Conservation (phyloP, 169 alveolate species). For the Eimeria falciformis region DNA sequence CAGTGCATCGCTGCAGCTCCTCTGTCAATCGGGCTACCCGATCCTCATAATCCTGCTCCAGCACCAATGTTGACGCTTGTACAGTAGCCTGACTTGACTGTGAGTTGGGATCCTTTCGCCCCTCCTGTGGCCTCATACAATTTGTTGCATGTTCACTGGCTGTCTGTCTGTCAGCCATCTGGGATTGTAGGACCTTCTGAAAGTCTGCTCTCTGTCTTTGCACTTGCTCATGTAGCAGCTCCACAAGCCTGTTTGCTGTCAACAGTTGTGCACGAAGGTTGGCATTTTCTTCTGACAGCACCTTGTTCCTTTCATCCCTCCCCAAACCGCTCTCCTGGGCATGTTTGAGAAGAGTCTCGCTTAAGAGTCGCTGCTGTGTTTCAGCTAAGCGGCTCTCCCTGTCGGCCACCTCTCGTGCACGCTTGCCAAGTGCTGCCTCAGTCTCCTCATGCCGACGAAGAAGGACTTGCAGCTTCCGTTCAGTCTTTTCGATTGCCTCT, state of each 20-base stretch:
- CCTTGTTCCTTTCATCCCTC: not conserved
- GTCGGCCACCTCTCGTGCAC: not conserved
- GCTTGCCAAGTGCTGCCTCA: constrained; percentile 29
- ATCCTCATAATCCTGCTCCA: constrained; percentile 43
- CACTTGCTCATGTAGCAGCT: constrained; percentile 12
- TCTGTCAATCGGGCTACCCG: constrained; percentile 56
- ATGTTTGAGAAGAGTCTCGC: not conserved
- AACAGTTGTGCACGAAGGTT: constrained; percentile 25
- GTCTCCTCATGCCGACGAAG: constrained; percentile 1
- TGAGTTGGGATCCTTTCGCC: not conserved
- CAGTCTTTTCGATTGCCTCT: not conserved
- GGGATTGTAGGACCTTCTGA: not conserved
- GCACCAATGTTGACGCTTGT: not conserved
- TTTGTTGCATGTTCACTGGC: not conserved
- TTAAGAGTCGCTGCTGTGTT: not conserved
- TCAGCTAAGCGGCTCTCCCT: constrained; percentile 37
- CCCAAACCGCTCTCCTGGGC: not conserved
- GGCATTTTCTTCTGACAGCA: constrained; percentile 16
- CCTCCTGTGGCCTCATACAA: not conserved
- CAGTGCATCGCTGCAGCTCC: constrained; percentile 62
- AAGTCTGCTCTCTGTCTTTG: not conserved
- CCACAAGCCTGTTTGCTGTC: not conserved
- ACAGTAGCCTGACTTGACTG: not conserved
- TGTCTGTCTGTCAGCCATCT: not conserved
- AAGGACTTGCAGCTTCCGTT: constrained; percentile 1